Evolutionary conservation across 2,329 filamentous ascomycete species (phyloP), one percentile per base, ranked within the genome.

Genomic region (Myriosclerotinia scirpicola): DNA sequence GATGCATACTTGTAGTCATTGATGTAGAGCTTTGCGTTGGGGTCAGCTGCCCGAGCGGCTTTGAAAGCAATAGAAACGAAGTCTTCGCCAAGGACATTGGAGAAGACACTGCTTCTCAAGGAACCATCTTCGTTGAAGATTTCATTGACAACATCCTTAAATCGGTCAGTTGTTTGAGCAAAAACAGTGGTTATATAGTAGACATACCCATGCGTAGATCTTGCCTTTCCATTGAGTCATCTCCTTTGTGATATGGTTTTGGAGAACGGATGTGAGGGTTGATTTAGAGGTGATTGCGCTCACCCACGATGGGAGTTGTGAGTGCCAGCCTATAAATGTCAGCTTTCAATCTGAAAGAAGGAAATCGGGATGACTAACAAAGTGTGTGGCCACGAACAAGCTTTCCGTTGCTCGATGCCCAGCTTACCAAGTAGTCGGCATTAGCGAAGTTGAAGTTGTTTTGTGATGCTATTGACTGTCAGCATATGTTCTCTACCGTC

Each of bases 61-160:
- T 84, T 81, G 79, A 92, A 92, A 46, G 89, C 89, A 72, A 90
- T 88, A 30, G 81, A 80, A 64, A 92, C 85, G 74, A 89, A 91
- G 76, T 84, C 83, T 78, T 91, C 88, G 54, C 89, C 89, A 5
- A 92, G 82, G 2, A 91, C 85, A 36, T 84, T 81, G 72, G 81
- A 88, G 80, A 90, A 92, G 71, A 90, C 86, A 56, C 63, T 61
- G 5, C 34, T 26, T 66, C 58, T 50, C 48, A 71, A 42, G 3
- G 67, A 62, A 20, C 74, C 75, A 54, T 75, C 70, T 54, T 76
- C 79, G 71, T 83, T 81, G 75, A 88, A 85, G 73, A 87, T 86
- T 75, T 89, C 86, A 76, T 89, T 89, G 69, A 85, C 81, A 34
- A 89, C 86, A 69, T 89, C 86, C 67, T 64, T 36, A n/a, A 6